phyloP scores from a whole-genome alignment of 139 green algal genomes.

The Coelastrella sp. region DNA sequence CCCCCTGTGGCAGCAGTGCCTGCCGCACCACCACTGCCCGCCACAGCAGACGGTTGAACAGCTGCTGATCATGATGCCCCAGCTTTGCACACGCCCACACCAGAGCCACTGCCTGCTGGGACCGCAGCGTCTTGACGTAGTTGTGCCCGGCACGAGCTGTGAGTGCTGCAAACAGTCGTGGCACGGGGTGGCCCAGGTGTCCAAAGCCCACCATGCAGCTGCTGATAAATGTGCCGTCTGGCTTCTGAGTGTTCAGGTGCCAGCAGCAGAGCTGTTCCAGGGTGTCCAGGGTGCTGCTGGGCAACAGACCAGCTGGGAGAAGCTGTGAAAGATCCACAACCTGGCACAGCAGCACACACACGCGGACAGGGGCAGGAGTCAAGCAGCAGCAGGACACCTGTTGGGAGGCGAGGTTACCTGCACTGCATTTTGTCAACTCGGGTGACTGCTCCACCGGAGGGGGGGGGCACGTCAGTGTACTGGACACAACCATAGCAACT shows the following conservation, averaged over 20 bases:
- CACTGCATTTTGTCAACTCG: too few relatives aligned
- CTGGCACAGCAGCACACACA: background rate
- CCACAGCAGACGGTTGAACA: constrained; percentile 5
- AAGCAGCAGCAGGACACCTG: background rate
- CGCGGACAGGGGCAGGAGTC: background rate
- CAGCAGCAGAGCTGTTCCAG: constrained; percentile 26
- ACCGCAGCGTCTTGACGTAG: background rate
- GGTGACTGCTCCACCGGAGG: too few relatives aligned
- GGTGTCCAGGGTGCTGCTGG: background rate
- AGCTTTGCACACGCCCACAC: constrained; percentile 1
- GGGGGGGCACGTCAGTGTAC: too few relatives aligned
- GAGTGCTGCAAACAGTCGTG: constrained; percentile 11
- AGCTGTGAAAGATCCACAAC: background rate
- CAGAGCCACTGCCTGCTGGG: background rate
- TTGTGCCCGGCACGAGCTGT: background rate
- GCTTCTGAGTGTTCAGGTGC: background rate
- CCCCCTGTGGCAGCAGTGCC: constrained; percentile 10
- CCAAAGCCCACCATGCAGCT: constrained; percentile 31
- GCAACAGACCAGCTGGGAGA: background rate
- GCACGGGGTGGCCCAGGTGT: constrained; percentile 5
- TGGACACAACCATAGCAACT: too few relatives aligned
- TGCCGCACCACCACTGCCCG: background rate
- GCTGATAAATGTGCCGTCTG: background rate
- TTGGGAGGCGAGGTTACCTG: too few relatives aligned
- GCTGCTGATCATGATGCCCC: background rate